A percentile compares a stretch with the other conserved stretches of the same genome.
Evolutionary conservation across 495 filamentous ascomycete genomes (phyloP).

Genomic region (Usnea hakonensis): DNA sequence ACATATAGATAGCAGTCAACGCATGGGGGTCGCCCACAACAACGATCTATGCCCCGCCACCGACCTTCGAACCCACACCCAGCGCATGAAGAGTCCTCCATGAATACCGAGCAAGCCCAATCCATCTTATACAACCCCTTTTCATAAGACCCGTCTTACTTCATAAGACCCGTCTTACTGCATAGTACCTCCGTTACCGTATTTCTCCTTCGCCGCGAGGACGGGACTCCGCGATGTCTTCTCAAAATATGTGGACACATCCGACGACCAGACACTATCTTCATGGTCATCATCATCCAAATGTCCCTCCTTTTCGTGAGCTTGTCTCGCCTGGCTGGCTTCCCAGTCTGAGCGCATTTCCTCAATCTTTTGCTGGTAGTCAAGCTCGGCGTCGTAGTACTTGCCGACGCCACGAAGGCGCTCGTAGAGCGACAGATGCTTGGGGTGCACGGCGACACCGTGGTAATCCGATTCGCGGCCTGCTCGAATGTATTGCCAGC

Average conservation of each 20-base stretch:
- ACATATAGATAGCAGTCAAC: no score
- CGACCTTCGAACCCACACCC: no score
- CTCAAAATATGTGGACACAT: constrained; percentile 36
- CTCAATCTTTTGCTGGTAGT: constrained; percentile 69
- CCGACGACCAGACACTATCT: constrained; percentile 30
- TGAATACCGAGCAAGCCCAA: background rate
- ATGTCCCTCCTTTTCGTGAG: constrained; percentile 39
- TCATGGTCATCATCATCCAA: constrained; percentile 29
- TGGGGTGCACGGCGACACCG: constrained; percentile 77
- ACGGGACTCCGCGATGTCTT: constrained; percentile 27
- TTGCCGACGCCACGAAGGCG: constrained; percentile 61
- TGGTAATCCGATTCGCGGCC: constrained; percentile 75
- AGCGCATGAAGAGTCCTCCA: no score
- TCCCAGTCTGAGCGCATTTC: constrained; percentile 70
- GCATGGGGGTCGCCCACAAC: no score
- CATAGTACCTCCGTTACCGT: background rate
- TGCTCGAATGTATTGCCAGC: constrained; percentile 70
- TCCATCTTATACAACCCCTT: constrained; percentile 3
- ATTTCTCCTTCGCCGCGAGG: constrained; percentile 22
- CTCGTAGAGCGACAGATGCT: constrained; percentile 79
- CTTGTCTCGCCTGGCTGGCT: constrained; percentile 40
- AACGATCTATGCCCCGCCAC: no score
- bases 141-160: background rate
- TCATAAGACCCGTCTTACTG: background rate
- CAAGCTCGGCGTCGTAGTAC: constrained; percentile 68